A percentile compares a stretch with the other conserved stretches of the same genome.
phyloP scores from a whole-genome alignment of 2,329 filamentous ascomycete species.

The Colletotrichum lini region DNA sequence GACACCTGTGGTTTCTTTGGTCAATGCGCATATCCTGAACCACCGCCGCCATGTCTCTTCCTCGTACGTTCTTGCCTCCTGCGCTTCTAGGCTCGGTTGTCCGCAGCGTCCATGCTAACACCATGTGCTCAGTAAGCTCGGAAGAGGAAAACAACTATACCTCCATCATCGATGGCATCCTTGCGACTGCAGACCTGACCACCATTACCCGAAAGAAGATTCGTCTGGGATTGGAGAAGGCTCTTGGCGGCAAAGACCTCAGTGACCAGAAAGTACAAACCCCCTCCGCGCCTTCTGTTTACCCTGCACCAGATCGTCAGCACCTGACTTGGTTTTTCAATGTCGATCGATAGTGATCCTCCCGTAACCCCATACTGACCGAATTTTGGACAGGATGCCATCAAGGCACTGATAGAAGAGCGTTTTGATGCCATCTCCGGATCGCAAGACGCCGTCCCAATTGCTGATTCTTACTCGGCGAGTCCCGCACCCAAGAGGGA shows the following conservation, averaged over 20 bases:
- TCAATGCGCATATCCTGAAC: slow-evolving; percentile 11
- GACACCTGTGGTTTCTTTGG: neutral
- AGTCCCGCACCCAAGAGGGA: slow-evolving; percentile 54
- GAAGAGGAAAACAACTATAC: slow-evolving; percentile 69
- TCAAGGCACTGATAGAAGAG: slow-evolving; percentile 80
- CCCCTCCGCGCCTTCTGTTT: too few species aligned
- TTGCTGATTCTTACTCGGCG: slow-evolving; percentile 46
- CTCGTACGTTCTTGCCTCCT: slow-evolving; percentile 22
- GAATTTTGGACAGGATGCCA: slow-evolving; percentile 66
- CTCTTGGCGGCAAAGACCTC: slow-evolving; percentile 70
- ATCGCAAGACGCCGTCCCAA: slow-evolving; percentile 23
- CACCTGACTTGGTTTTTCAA: neutral
- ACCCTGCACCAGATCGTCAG: neutral
- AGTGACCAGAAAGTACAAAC: slow-evolving; percentile 69
- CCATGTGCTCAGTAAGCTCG: slow-evolving; percentile 57
- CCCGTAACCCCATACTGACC: slow-evolving; percentile 8
- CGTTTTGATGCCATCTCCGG: slow-evolving; percentile 79
- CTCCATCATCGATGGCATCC: slow-evolving; percentile 72
- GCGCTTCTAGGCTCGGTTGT: neutral
- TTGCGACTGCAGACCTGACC: slow-evolving; percentile 70
- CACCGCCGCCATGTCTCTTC: slow-evolving; percentile 39
- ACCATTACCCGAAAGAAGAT: slow-evolving; percentile 77
- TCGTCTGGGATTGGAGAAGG: slow-evolving; percentile 68
- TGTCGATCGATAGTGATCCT: neutral
- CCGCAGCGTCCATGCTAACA: neutral